Base-by-base conservation (phyloP, 805 yeast species). In the Hanseniaspora taiwanica region DNA sequence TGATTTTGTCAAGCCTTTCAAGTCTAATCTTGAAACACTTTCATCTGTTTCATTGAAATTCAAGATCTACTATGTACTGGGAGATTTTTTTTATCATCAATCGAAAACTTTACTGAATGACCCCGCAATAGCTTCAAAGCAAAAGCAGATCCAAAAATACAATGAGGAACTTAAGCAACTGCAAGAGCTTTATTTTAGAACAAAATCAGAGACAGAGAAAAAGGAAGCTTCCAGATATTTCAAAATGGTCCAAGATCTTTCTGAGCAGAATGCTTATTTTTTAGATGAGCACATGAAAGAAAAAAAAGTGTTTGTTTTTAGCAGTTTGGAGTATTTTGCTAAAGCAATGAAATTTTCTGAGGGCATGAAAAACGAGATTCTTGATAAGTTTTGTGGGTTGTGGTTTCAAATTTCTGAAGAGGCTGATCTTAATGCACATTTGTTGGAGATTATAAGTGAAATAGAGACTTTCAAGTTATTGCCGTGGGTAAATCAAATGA, bases 401-500 rank as follows among this genome's bases (percentile, higher is more conserved):
- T 89, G 96, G 94, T 64, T 89, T 31, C 81, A 78, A 44, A 69
- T 74, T 47, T 66, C 76, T 2, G 53, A 55, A 5, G 64, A 65
- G 25, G 67, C 57, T 1, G 55, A 51, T 0, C 59, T 81, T 4
- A 78, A 74, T 46, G 44, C 42, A 3, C 48, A 59, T 7, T 62
- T 81, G 8, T 50, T 50, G 12, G 48, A 53, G 2, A 59, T 62
- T 4, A 50, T 79, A 2, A 38, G 51, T 0, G 37, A 38, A 0
- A 58, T 83, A 16, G 81, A 93, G 0, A 64, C 71, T 12, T 64
- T 65, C 51, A 78, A 78, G 48, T 72, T 85, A 40, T 65, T 83
- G 4, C 72, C 85, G 0, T 87, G 96, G 95, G 65, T 78, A 27
- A 78, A 80, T 44, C 97, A 87, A 53, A 65, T 87, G 35, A 66